These are phyloP conservation scores for Phallus indusiatus DNA, from an alignment of 768 basidiomycete genomes.

Conservation along the genomic window DNA sequence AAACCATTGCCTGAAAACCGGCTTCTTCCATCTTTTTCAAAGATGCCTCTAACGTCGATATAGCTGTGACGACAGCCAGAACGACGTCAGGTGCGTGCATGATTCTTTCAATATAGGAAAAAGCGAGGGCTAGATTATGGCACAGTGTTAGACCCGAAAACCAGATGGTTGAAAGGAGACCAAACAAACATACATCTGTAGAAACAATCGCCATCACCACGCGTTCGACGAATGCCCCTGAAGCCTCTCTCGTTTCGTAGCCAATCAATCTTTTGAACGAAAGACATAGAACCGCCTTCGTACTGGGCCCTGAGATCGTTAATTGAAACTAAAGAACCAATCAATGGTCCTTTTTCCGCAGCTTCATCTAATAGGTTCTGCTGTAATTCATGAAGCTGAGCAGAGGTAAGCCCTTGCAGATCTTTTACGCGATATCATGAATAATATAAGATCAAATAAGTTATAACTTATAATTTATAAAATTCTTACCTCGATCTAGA, in stretches of 20 bases:
- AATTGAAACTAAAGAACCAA: conserved; percentile 46
- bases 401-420: conserved; percentile 2
- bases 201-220: conserved; percentile 56
- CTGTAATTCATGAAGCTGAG: conserved; percentile 6
- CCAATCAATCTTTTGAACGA: conserved; percentile 69
- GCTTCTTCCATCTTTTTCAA: conserved; percentile 41
- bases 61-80: conserved; percentile 38
- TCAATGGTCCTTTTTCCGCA: conserved; percentile 34
- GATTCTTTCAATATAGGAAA: conserved; percentile 71
- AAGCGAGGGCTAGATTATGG: conserved; percentile 53
- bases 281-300: conserved; percentile 44
- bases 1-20: conserved; percentile 60
- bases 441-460: background rate
- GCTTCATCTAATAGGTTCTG: conserved; percentile 34
- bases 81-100: conserved; percentile 36
- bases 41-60: conserved; percentile 43
- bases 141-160: background rate
- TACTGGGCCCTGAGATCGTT: conserved; percentile 56
- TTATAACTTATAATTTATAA: too few species aligned
- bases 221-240: conserved; percentile 54
- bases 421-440: background rate
- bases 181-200: conserved; percentile 2
- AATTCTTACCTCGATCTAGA: background rate
- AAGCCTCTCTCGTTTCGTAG: conserved; percentile 50
- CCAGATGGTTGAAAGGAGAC: background rate